Base-by-base conservation (phyloP, 805 yeast species). In the Citeromyces matritensis region DNA sequence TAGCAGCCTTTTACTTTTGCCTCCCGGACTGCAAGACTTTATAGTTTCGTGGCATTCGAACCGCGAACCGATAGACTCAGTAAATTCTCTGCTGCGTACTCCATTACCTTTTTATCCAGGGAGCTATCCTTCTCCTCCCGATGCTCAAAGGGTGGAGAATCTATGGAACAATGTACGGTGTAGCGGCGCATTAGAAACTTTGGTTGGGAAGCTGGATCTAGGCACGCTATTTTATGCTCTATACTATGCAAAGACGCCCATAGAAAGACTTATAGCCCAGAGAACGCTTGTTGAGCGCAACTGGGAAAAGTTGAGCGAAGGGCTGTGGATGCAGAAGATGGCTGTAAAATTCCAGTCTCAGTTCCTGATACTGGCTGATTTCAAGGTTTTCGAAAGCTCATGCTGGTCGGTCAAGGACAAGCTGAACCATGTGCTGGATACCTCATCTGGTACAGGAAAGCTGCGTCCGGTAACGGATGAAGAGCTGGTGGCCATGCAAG, bases 381-480 rank as follows among this genome's bases (percentile, higher is more conserved):
- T 49, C 42, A 60, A 54, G 37, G 46, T 61, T 9, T 63, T 63
- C 39, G 61, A 58, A 40, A 51, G 61, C 23, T 54, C 47, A 32
- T 58, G 53, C 31, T 63, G 69, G 69, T 50, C 53, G 11, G 49
- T 60, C 10, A 42, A 47, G 12, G 69, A 63, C 35, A 58, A 55
- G 43, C 41, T 48, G 17, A 60, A 60, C 37, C 53, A 50, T 39
- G 58, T 49, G 38, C 43, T 62, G 31, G 66, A 61, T 17, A 17
- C 21, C 21, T 17, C 21, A 5, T 17, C 21, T 7, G 21, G 21
- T 5, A 17, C 21, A 7, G 21, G 21, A 7, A 17, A 5, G 21
- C 21, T 17, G 5, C 21, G 21, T 17, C 21, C 21, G 7, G 21
- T 17, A 17, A 17, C 21, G 21, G 21, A 17, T 17, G 21, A 17